A percentile compares a stretch with the other conserved stretches of the same genome.
These are phyloP conservation scores for Pythium aquatile DNA, from an alignment of 352 stramenopile species.

Conservation along the genomic window DNA sequence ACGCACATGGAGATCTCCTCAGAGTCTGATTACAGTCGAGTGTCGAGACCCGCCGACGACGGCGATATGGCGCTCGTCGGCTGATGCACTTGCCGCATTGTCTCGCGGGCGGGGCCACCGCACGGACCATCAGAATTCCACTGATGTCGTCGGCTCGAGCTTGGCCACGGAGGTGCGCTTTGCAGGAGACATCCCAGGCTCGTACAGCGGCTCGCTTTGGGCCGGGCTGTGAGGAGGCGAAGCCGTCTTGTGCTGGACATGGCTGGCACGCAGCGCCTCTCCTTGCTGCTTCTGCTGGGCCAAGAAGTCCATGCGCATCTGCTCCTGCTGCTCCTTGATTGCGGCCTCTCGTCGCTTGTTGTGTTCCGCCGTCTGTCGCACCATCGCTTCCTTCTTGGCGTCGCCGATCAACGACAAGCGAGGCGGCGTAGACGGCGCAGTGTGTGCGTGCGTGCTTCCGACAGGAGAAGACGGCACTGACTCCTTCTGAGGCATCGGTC, in stretches of 20 bases:
- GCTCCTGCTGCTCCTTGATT: conserved; percentile 52
- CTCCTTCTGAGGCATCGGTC: conserved; percentile 27
- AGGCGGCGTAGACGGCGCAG: conserved; percentile 24
- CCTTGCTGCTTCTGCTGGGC: conserved; percentile 26
- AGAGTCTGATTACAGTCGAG: conserved; percentile 16
- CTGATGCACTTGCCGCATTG: background rate
- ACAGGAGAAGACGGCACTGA: conserved; percentile 10
- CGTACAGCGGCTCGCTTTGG: background rate
- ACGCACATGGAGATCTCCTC: conserved; percentile 4
- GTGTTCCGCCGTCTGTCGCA: conserved; percentile 61
- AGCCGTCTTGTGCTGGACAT: conserved; percentile 34
- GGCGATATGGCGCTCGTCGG: background rate
- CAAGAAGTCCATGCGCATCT: conserved; percentile 23
- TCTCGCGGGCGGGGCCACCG: conserved; percentile 8
- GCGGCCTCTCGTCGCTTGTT: conserved; percentile 58
- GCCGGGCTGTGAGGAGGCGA: conserved; percentile 5
- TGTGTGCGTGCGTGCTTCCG: conserved; percentile 15
- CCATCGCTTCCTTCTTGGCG: conserved; percentile 67
- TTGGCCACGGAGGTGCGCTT: background rate
- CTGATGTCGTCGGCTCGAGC: conserved; percentile 7
- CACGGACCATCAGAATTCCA: conserved; percentile 25
- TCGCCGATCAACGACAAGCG: conserved; percentile 64
- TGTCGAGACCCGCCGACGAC: conserved; percentile 10
- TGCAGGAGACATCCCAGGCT: background rate
- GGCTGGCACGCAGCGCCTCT: conserved; percentile 25